Conservation (phyloP, 441 rosid genomes). For the Syzygium malaccense region DNA sequence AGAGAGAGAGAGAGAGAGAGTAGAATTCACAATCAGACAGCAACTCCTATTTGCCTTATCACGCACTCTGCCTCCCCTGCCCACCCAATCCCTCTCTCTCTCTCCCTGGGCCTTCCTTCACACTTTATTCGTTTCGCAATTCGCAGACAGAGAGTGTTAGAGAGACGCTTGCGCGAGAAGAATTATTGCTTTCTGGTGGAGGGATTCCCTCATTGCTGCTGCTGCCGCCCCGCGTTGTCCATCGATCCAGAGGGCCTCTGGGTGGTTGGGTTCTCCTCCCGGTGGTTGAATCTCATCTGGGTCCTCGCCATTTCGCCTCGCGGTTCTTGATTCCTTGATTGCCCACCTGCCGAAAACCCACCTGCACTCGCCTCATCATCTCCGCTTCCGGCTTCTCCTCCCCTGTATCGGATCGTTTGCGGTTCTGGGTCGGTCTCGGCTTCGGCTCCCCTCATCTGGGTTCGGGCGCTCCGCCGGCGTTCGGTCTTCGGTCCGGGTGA, state of each 20-base stretch:
- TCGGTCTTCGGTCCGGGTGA: not conserved
- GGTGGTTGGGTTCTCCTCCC: not conserved
- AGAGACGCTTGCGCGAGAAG: not conserved
- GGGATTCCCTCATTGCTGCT: not conserved
- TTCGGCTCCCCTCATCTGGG: not conserved
- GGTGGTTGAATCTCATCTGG: not conserved
- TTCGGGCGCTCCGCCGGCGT: not conserved
- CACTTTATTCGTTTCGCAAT: not conserved
- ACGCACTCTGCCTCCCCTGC: not conserved
- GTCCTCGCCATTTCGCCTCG: not conserved
- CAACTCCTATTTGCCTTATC: not conserved
- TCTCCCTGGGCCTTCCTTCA: not conserved
- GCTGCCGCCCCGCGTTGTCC: not conserved
- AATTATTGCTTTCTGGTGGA: not conserved
- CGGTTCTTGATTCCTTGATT: not conserved
- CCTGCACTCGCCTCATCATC: not conserved
- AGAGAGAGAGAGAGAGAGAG: not conserved
- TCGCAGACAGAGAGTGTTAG: not conserved
- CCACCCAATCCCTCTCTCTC: not conserved
- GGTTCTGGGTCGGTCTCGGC: not conserved
- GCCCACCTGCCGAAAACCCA: not conserved
- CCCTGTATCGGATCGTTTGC: not conserved
- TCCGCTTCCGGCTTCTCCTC: not conserved
- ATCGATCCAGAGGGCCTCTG: not conserved
- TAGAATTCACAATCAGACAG: not conserved